Evolutionary conservation across 257 asterid species (phyloP).

Genomic region (Dorcoceras hygrometricum): DNA sequence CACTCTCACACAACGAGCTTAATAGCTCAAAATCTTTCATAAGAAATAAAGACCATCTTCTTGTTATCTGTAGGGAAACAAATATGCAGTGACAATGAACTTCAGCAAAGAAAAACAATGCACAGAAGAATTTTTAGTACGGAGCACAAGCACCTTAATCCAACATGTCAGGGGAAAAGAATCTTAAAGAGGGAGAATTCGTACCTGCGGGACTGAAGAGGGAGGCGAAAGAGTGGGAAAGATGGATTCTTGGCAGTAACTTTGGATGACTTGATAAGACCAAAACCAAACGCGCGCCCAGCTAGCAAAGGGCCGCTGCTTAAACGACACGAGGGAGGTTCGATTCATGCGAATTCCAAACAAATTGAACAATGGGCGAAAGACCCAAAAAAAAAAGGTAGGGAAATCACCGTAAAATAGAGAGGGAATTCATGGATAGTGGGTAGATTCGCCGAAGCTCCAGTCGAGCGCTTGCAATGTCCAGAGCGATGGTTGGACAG

Average conservation of each 20-base stretch:
- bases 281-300: neutral
- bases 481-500: neutral
- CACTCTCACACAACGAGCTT: neutral
- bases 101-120: neutral
- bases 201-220: slow-evolving; percentile 54
- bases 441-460: neutral
- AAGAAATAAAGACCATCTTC: too few relatives aligned
- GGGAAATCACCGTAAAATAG: neutral
- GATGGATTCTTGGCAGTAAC: slow-evolving; percentile 21
- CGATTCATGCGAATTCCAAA: neutral
- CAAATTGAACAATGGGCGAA: neutral
- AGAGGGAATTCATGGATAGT: neutral
- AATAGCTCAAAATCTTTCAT: neutral
- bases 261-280: slow-evolving; percentile 42
- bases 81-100: neutral
- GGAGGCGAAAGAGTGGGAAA: slow-evolving; percentile 30
- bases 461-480: neutral
- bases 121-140: neutral
- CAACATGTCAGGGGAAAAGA: neutral
- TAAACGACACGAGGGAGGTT: neutral
- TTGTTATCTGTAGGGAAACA: too few relatives aligned
- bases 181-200: slow-evolving; percentile 19
- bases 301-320: neutral
- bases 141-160: neutral
- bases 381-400: too few relatives aligned